These are phyloP conservation scores for Neonectria faginata DNA, from an alignment of 2,329 filamentous ascomycete species.

Conservation along the genomic window DNA sequence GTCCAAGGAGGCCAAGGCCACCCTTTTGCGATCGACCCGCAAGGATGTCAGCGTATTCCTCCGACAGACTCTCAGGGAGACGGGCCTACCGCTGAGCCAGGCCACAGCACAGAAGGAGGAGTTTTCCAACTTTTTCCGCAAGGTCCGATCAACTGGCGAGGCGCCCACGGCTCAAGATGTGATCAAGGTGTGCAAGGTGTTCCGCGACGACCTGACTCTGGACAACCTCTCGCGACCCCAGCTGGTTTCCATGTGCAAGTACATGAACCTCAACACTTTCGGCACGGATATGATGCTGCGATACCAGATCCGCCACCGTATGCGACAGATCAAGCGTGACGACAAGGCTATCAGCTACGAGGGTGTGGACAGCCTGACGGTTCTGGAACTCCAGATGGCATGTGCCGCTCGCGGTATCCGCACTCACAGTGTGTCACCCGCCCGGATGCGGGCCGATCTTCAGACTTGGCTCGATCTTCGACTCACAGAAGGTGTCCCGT, in stretches of 20 bases:
- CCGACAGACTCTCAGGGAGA: constrained; percentile 88
- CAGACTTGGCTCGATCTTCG: constrained; percentile 95
- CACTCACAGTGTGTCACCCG: constrained; percentile 91
- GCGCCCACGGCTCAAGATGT: constrained; percentile 89
- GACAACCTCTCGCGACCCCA: constrained; percentile 97
- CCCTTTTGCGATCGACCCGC: constrained; percentile 82
- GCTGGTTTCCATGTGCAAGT: constrained; percentile 96
- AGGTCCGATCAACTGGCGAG: constrained; percentile 92
- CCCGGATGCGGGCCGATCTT: constrained; percentile 86
- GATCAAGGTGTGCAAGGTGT: constrained; percentile 98
- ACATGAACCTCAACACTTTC: constrained; percentile 97
- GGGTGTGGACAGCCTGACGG: constrained; percentile 92
- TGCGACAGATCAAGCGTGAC: constrained; percentile 99
- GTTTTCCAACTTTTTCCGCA: constrained; percentile 97
- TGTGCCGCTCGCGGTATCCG: constrained; percentile 92
- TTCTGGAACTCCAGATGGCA: constrained; percentile 90
- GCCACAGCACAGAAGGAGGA: constrained; percentile 91
- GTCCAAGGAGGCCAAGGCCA: constrained; percentile 89
- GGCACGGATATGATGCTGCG: constrained; percentile 98
- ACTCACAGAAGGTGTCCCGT: constrained; percentile 94
- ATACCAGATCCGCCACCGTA: constrained; percentile 95
- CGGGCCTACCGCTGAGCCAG: constrained; percentile 87
- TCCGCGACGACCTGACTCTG: constrained; percentile 96
- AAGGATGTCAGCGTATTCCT: constrained; percentile 95
- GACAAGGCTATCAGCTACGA: constrained; percentile 95